Percentiles rank a stretch among this genome's conserved stretches.
These are phyloP conservation scores for Globisporangium uncinulatum DNA, from an alignment of 352 stramenopile species.

Conservation along the genomic window DNA sequence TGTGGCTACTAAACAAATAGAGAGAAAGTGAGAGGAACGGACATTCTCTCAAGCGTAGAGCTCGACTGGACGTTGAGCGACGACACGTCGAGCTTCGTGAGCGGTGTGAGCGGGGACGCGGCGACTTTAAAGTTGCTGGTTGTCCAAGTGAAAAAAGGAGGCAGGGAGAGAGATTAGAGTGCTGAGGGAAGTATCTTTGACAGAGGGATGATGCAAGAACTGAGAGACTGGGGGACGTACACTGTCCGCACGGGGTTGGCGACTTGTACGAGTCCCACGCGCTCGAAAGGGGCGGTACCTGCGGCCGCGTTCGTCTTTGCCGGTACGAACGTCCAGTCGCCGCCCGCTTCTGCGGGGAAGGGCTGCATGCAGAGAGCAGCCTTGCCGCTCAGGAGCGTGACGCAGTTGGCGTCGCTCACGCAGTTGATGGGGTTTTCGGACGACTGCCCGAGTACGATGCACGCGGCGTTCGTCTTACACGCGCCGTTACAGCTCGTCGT, in stretches of 20 bases:
- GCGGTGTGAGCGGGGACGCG: constrained; percentile 21
- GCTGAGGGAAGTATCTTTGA: neutral
- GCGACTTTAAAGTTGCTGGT: constrained; percentile 40
- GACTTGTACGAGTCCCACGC: constrained; percentile 63
- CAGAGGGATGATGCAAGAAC: neutral
- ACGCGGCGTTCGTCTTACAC: constrained; percentile 52
- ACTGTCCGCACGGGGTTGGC: constrained; percentile 39
- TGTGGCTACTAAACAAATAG: neutral
- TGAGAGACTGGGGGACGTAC: constrained; percentile 7
- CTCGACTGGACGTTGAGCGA: constrained; percentile 63
- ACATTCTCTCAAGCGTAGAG: constrained; percentile 37
- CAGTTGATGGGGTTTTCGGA: constrained; percentile 61
- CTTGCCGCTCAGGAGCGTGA: constrained; percentile 59
- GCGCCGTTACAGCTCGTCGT: constrained; percentile 73
- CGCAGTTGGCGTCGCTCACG: constrained; percentile 65
- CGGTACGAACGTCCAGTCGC: constrained; percentile 50
- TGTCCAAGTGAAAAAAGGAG: neutral
- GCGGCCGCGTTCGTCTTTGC: constrained; percentile 38
- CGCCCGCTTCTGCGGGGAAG: constrained; percentile 26
- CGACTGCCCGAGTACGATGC: constrained; percentile 58
- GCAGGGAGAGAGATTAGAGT: neutral
- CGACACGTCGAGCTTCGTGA: constrained; percentile 46
- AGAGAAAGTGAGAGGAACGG: constrained; percentile 2
- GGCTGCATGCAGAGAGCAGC: constrained; percentile 59
- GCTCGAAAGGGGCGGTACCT: constrained; percentile 58